These are phyloP conservation scores for Phaseolus coccineus DNA, from an alignment of 331 rosid species.

Conservation along the genomic window DNA sequence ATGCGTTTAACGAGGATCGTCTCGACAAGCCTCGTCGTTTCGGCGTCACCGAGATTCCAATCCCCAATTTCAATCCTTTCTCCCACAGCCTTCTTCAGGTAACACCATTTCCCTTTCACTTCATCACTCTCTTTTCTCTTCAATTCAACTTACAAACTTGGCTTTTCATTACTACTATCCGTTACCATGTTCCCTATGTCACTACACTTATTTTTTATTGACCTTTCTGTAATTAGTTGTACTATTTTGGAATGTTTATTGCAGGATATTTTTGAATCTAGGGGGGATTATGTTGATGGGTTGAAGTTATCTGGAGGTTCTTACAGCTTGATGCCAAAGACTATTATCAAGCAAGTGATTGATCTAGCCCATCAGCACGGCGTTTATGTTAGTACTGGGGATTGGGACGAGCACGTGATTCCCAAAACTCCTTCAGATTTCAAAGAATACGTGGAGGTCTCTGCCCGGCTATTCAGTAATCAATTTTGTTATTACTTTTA, in stretches of 20 bases:
- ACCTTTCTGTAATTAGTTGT: neutral
- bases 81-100: slow-evolving; percentile 73
- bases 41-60: slow-evolving; percentile 89
- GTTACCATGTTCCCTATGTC: too few species aligned
- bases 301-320: slow-evolving; percentile 88
- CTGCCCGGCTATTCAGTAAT: slow-evolving; percentile 15
- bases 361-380: slow-evolving; percentile 82
- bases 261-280: slow-evolving; percentile 80
- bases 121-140: too few species aligned
- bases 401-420: slow-evolving; percentile 85
- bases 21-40: slow-evolving; percentile 85
- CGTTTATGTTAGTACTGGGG: slow-evolving; percentile 88
- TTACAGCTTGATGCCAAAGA: slow-evolving; percentile 78
- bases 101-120: too few species aligned
- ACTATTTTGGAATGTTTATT: neutral
- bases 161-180: too few species aligned
- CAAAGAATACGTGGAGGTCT: slow-evolving; percentile 81
- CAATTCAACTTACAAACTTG: too few species aligned
- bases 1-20: slow-evolving; percentile 53
- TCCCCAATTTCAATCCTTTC: slow-evolving; percentile 67
- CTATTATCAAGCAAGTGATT: slow-evolving; percentile 68
- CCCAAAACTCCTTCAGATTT: slow-evolving; percentile 78
- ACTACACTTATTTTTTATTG: too few species aligned
- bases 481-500: neutral
- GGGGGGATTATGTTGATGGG: slow-evolving; percentile 89